Evolutionary conservation across 768 basidiomycete genomes (phyloP).

Genomic region (Trichaptum fuscoviolaceum): DNA sequence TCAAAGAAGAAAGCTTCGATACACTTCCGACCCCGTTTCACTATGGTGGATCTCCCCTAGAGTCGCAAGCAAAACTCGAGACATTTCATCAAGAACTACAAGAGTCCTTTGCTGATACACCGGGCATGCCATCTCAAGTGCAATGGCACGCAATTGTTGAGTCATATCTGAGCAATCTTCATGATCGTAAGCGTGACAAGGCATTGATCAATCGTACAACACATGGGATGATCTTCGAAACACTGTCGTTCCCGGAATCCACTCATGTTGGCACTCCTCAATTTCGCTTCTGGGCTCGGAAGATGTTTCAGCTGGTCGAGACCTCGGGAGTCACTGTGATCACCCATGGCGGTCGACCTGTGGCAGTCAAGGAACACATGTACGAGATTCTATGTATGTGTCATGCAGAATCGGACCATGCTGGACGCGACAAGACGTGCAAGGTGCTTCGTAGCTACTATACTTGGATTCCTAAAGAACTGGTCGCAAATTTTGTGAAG

Average conservation of each 20-base stretch:
- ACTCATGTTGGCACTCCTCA: constrained; percentile 50
- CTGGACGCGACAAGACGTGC: constrained; percentile 76
- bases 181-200: constrained; percentile 55
- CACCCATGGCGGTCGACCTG: constrained; percentile 65
- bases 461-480: constrained; percentile 82
- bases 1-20: not conserved
- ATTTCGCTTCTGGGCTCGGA: constrained; percentile 80
- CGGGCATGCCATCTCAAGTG: constrained; percentile 57
- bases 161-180: constrained; percentile 54
- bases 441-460: constrained; percentile 61
- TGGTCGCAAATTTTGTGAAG: constrained; percentile 73
- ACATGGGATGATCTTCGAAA: constrained; percentile 71
- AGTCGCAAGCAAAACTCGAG: not conserved
- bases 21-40: not conserved
- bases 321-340: constrained; percentile 38
- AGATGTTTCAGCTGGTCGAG: constrained; percentile 57
- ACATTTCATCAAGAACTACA: not conserved
- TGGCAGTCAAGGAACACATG: constrained; percentile 73
- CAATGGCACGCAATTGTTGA: constrained; percentile 56
- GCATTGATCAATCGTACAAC: constrained; percentile 66
- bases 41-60: not conserved
- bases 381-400: constrained; percentile 74
- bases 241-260: constrained; percentile 48
- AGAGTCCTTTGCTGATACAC: constrained; percentile 14
- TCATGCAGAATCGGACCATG: constrained; percentile 61